Base-by-base conservation (phyloP, 2,329 filamentous ascomycete species). In the Thelonectria discophora region DNA sequence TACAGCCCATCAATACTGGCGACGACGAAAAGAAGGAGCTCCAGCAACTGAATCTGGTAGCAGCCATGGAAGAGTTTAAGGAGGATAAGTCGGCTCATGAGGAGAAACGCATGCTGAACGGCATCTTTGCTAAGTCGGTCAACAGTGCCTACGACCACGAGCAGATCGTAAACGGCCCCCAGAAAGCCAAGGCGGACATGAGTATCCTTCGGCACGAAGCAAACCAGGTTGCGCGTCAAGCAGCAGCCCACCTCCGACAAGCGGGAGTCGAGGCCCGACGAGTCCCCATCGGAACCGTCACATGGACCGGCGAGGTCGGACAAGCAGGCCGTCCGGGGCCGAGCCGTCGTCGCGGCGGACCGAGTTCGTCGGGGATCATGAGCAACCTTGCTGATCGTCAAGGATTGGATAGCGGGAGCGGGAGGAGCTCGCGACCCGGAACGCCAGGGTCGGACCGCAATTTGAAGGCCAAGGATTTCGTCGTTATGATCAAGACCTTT, bases 121-220 rank as follows among this genome's bases (percentile, higher is more conserved):
- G 91, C 53, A 93, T 99, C 56, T 97, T 98, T 74, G 90, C 93
- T 1, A 88, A 89, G 42, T 91, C 92, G 2, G 91, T 98, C 1
- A 93, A 97, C 71, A 93, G 91, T n/a, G 92, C 94, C 0, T 86
- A 97, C 46, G 92, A 97, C 70, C 95, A 99, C 74, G 95, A 98
- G 67, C 87, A 93, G 55, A 97, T 98, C 70, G 86, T 98, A 70
- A 91, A 90, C 67, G 90, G 90, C 40, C 90, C 88, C 68, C 86
- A 87, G 53, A 88, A 88, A 57, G 80, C 92, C 17, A 85, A 88
- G 64, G 91, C 93, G 0, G 92, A 97, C 71, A 88, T 88, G 5
- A 86, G 86, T 21, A 90, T 97, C 66, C 88, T 97, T 49, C 89
- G 92, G 67, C 86, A 88, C 10, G 93, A 97, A 77, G 94, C 94